A percentile compares a stretch with the other conserved stretches of the same genome.
phyloP scores from a whole-genome alignment of 129 eudicot species.

The Lactuca sativa region DNA sequence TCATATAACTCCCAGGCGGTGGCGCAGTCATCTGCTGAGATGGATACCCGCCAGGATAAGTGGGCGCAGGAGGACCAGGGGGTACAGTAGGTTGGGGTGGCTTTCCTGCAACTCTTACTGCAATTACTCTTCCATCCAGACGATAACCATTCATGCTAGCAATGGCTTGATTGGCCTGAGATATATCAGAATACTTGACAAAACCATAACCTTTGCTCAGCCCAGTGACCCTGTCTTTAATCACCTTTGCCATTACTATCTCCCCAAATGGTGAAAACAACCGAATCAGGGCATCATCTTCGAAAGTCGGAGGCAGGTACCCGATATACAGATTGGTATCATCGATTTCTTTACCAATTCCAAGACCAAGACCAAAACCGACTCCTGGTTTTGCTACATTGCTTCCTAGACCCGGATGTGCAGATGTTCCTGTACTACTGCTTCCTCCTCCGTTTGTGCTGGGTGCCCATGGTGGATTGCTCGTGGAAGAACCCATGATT shows the following conservation, averaged over 20 bases:
- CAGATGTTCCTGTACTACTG: slow-evolving; percentile 21
- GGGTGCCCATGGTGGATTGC: slow-evolving; percentile 59
- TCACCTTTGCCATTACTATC: slow-evolving; percentile 93
- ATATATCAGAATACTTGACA: slow-evolving; percentile 71
- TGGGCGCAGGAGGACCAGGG: slow-evolving; percentile 62
- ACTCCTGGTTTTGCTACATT: slow-evolving; percentile 33
- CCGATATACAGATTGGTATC: slow-evolving; percentile 88
- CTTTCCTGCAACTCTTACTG: slow-evolving; percentile 94
- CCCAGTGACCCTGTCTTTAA: slow-evolving; percentile 70
- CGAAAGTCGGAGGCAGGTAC: slow-evolving; percentile 82
- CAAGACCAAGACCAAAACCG: slow-evolving; percentile 23
- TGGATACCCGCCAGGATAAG: slow-evolving; percentile 73
- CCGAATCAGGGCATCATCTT: slow-evolving; percentile 73
- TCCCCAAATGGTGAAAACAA: slow-evolving; percentile 80
- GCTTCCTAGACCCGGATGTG: slow-evolving; percentile 69
- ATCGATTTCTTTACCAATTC: slow-evolving; percentile 64
- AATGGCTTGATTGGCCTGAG: slow-evolving; percentile 79
- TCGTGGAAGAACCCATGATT: slow-evolving; percentile 51
- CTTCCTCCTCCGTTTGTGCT: slow-evolving; percentile 31
- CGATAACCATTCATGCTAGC: slow-evolving; percentile 84
- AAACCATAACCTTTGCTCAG: slow-evolving; percentile 91
- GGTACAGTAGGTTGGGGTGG: slow-evolving; percentile 85
- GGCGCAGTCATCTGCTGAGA: slow-evolving; percentile 67
- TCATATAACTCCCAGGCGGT: slow-evolving; percentile 65
- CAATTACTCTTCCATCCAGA: slow-evolving; percentile 85